These are phyloP conservation scores for Phylloporus scabripes DNA, from an alignment of 768 basidiomycete species.

Conservation along the genomic window DNA sequence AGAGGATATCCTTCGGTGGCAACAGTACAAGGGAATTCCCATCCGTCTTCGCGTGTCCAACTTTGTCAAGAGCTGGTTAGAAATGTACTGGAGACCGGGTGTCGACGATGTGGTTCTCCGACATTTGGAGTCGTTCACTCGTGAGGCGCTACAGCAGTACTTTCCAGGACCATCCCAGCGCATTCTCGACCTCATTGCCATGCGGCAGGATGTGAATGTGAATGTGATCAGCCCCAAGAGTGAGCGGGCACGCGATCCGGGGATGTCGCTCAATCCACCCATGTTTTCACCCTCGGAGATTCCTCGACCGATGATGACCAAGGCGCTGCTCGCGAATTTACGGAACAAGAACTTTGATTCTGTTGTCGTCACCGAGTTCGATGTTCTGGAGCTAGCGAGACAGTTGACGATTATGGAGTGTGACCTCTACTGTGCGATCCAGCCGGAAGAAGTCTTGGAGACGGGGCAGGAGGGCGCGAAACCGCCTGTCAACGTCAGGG, in stretches of 20 bases:
- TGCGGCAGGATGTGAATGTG: conserved; percentile 47
- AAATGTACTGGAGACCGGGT: conserved; percentile 79
- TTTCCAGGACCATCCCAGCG: conserved; percentile 69
- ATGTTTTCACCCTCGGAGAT: conserved; percentile 53
- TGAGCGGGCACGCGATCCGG: conserved; percentile 67
- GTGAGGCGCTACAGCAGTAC: conserved; percentile 52
- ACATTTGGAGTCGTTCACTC: conserved; percentile 53
- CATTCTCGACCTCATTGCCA: conserved; percentile 60
- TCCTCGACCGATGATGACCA: conserved; percentile 84
- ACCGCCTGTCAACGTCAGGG: conserved; percentile 67
- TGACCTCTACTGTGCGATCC: conserved; percentile 78
- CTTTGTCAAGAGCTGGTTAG: conserved; percentile 92
- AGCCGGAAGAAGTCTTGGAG: conserved; percentile 84
- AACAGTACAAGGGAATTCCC: conserved; percentile 82
- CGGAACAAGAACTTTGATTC: conserved; percentile 57
- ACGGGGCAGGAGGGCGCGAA: conserved; percentile 66
- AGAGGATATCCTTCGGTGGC: conserved; percentile 69
- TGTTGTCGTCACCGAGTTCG: conserved; percentile 84
- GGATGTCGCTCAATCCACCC: conserved; percentile 67
- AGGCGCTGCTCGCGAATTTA: conserved; percentile 62
- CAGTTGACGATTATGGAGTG: conserved; percentile 95
- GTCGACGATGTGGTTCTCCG: conserved; percentile 64
- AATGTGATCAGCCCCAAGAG: conserved; percentile 50
- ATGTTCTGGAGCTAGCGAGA: conserved; percentile 84
- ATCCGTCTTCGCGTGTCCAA: conserved; percentile 89